Evolutionary conservation across 176 grass and related monocot species (phyloP).

Genomic region (maize (Zea mays)): DNA sequence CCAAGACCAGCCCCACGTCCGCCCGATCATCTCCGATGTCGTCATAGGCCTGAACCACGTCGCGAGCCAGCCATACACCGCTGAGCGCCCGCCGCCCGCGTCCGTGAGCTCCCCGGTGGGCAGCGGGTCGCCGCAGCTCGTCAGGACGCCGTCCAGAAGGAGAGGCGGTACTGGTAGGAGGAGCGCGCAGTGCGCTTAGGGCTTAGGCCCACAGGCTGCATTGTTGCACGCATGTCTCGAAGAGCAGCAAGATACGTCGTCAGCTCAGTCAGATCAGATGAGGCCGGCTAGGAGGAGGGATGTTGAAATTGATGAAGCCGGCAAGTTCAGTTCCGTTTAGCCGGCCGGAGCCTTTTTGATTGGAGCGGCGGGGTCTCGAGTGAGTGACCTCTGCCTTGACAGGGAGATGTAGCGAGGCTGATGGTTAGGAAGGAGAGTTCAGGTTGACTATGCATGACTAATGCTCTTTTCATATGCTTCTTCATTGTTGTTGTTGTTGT

Average conservation of each 20-base stretch:
- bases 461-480: neutral
- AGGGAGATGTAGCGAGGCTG: neutral
- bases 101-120: conserved; percentile 37
- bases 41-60: conserved; percentile 73
- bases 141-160: conserved; percentile 54
- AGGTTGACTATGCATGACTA: conserved; percentile 25
- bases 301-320: conserved; percentile 37
- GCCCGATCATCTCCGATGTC: conserved; percentile 75
- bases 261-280: neutral
- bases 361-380: conserved; percentile 26
- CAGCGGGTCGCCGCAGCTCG: conserved; percentile 34
- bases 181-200: conserved; percentile 16
- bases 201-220: conserved; percentile 5
- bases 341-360: conserved; percentile 38
- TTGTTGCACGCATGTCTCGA: neutral
- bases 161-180: conserved; percentile 46
- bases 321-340: conserved; percentile 29
- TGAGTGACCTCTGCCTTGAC: neutral
- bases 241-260: neutral
- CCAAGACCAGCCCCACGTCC: conserved; percentile 84
- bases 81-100: neutral
- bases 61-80: conserved; percentile 59
- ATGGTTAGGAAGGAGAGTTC: conserved; percentile 16
- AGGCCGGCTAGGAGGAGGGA: neutral
- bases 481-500: neutral